Evolutionary conservation across 2,329 filamentous ascomycete species (phyloP).

Genomic region (Kalaharituber pfeilii): DNA sequence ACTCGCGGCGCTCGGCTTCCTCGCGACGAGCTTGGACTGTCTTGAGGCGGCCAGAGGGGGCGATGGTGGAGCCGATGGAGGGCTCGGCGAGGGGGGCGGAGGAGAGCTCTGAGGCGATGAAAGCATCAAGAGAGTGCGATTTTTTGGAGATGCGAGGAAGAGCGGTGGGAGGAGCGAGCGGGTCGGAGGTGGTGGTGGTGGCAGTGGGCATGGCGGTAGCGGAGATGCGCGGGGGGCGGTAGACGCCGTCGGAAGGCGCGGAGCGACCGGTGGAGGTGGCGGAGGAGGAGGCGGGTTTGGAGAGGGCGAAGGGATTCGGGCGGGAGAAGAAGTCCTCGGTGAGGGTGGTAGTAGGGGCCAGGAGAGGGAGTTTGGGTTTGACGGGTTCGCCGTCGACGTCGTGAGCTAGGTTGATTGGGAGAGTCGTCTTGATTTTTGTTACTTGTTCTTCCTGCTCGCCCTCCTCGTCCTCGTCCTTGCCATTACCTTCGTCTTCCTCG

Average conservation of each 20-base stretch:
- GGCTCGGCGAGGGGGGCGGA: slow-evolving; percentile 65
- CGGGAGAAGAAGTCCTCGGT: slow-evolving; percentile 42
- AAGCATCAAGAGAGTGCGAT: slow-evolving; percentile 81
- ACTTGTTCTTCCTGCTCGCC: slow-evolving; percentile 28
- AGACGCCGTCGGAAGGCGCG: slow-evolving; percentile 42
- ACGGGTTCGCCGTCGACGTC: neutral
- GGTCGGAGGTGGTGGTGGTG: slow-evolving; percentile 22
- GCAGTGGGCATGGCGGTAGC: slow-evolving; percentile 63
- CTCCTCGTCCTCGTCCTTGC: slow-evolving; percentile 27
- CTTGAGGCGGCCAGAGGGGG: slow-evolving; percentile 47
- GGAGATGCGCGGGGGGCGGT: slow-evolving; percentile 74
- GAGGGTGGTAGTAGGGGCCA: slow-evolving; percentile 21
- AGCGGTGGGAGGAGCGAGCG: slow-evolving; percentile 32
- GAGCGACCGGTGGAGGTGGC: slow-evolving; percentile 4
- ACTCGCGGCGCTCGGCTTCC: slow-evolving; percentile 63
- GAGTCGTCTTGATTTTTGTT: neutral
- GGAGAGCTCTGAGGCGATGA: slow-evolving; percentile 69
- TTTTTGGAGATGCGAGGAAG: slow-evolving; percentile 35
- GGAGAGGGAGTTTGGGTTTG: slow-evolving; percentile 1
- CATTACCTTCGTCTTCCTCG: slow-evolving; percentile 24
- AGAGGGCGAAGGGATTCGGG: slow-evolving; percentile 38
- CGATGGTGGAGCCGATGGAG: slow-evolving; percentile 80
- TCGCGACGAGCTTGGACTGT: slow-evolving; percentile 52
- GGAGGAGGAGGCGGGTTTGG: slow-evolving; percentile 20
- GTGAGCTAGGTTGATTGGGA: neutral